Conservation (phyloP, 371 early-diverging fungal genomes). For the Syncephalastrum racemosum region DNA sequence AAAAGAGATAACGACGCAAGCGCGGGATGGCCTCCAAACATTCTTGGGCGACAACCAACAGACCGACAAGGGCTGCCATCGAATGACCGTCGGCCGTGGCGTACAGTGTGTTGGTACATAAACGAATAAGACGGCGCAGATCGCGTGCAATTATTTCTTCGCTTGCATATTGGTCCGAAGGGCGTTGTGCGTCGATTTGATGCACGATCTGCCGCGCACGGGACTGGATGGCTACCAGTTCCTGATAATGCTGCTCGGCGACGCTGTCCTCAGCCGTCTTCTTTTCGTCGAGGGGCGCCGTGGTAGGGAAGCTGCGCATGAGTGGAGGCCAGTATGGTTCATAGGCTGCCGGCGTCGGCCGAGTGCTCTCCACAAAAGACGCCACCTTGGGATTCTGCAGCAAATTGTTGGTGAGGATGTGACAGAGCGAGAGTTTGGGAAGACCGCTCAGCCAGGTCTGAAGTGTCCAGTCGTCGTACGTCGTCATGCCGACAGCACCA, state of each 20-base stretch:
- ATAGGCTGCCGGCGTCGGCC: neutral
- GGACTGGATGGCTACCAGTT: slow-evolving; percentile 15
- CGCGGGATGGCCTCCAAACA: slow-evolving; percentile 23
- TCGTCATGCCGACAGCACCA: slow-evolving; percentile 5
- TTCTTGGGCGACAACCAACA: slow-evolving; percentile 28
- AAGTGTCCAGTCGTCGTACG: slow-evolving; percentile 21
- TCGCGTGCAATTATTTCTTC: slow-evolving; percentile 23
- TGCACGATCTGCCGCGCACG: slow-evolving; percentile 24
- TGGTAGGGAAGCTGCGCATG: too few relatives aligned
- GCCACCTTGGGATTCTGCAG: slow-evolving; percentile 17
- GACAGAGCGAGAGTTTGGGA: slow-evolving; percentile 31
- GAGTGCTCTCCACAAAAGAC: slow-evolving; percentile 20
- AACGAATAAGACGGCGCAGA: slow-evolving; percentile 22
- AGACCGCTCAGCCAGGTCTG: slow-evolving; percentile 27
- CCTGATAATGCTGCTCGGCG: slow-evolving; percentile 13
- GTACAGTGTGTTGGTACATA: slow-evolving; percentile 17
- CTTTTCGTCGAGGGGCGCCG: too few relatives aligned
- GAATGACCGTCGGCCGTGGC: slow-evolving; percentile 14
- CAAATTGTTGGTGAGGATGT: slow-evolving; percentile 28
- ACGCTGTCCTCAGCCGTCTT: neutral
- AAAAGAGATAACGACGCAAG: slow-evolving; percentile 35
- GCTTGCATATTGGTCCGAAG: slow-evolving; percentile 35
- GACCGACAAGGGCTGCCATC: slow-evolving; percentile 20
- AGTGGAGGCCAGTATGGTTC: too few relatives aligned
- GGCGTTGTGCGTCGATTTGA: slow-evolving; percentile 25